Conservation (phyloP, 371 early-diverging fungal species). For the Dichotomocladium elegans region DNA sequence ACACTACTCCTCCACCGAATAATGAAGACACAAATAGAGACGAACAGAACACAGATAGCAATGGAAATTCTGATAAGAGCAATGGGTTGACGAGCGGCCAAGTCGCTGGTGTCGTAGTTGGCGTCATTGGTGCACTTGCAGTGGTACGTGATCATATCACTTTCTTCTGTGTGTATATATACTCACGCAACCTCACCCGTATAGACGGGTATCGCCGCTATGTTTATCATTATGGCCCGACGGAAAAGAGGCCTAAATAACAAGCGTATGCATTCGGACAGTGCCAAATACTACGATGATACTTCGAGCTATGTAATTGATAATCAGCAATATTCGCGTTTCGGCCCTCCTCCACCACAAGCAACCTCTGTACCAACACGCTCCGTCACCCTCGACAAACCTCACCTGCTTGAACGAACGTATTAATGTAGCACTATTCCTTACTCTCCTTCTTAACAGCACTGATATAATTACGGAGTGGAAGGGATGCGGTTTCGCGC, state of each 20-base stretch:
- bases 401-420: too few relatives aligned
- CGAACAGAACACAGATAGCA: not conserved
- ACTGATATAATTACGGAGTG: too few relatives aligned
- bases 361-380: too few relatives aligned
- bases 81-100: not conserved
- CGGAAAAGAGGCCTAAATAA: not conserved
- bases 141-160: not conserved
- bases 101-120: slow-evolving; percentile 9
- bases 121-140: slow-evolving; percentile 1
- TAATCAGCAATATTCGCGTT: slow-evolving; percentile 1
- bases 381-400: too few relatives aligned
- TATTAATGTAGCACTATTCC: too few relatives aligned
- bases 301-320: slow-evolving; percentile 1
- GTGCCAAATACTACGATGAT: not conserved
- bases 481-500: too few relatives aligned
- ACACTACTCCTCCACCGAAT: not conserved
- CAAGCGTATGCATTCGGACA: not conserved
- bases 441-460: too few relatives aligned
- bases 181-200: not conserved
- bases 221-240: slow-evolving; percentile 1
- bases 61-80: not conserved
- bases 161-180: not conserved
- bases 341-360: slow-evolving; percentile 2
- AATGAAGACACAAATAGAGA: not conserved
- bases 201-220: slow-evolving; percentile 4